Percentiles rank a stretch among this genome's conserved stretches.
phyloP scores from a whole-genome alignment of 805 yeast species.

The Cyberlindnera maclurae region DNA sequence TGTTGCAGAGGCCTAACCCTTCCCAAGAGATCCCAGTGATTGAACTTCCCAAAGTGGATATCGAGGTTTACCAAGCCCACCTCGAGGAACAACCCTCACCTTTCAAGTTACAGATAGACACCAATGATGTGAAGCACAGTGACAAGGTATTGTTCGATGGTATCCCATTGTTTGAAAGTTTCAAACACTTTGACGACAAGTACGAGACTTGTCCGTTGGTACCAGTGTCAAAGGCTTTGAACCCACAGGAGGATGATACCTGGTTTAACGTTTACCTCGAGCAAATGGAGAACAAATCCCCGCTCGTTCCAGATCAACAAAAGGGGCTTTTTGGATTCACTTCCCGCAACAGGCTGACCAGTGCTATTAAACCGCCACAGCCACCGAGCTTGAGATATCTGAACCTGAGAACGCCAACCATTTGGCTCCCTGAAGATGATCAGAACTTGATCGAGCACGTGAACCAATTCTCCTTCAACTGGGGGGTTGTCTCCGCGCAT shows the following conservation, averaged over 20 bases:
- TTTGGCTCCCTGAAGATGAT: conserved; percentile 96
- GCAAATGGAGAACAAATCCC: conserved; percentile 37
- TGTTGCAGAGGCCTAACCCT: conserved; percentile 29
- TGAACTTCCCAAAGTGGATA: conserved; percentile 24
- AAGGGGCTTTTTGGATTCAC: conserved; percentile 45
- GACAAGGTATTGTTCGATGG: conserved; percentile 30
- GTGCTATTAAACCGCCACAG: conserved; percentile 70
- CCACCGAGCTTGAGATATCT: conserved; percentile 83
- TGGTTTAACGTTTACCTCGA: conserved; percentile 55
- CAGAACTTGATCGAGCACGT: conserved; percentile 70
- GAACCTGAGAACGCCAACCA: conserved; percentile 82
- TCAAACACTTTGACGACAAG: conserved; percentile 25
- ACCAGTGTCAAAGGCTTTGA: conserved; percentile 59
- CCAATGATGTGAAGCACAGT: conserved; percentile 25
- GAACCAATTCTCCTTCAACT: conserved; percentile 81
- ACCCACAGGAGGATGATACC: conserved; percentile 56
- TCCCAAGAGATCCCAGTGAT: conserved; percentile 17
- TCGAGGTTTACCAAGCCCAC: conserved; percentile 22
- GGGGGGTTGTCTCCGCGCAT: conserved; percentile 87
- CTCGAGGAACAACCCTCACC: conserved; percentile 15
- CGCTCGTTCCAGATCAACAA: conserved; percentile 34
- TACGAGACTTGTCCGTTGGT: conserved; percentile 30
- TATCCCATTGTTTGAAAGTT: conserved; percentile 27
- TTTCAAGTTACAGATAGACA: conserved; percentile 27
- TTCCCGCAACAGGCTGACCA: conserved; percentile 47